phyloP scores from a whole-genome alignment of 2,329 filamentous ascomycete species.

The Cercospora nicotianae region DNA sequence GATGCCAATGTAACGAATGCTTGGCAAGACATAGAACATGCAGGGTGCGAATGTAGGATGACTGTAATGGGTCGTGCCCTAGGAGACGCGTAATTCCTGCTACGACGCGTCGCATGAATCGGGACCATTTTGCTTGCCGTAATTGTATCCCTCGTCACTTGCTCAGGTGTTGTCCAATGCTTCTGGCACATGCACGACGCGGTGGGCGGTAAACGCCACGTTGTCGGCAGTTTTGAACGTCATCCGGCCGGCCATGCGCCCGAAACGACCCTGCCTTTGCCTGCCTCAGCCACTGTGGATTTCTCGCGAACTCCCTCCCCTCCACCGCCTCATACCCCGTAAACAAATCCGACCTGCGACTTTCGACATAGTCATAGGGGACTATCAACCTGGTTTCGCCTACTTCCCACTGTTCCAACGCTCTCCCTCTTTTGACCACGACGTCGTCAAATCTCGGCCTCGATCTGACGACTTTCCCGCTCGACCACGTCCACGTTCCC shows the following conservation, averaged over 20 bases:
- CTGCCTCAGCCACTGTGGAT: constrained; percentile 2
- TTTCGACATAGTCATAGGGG: background rate
- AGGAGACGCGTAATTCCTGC: background rate
- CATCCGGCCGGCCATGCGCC: constrained; percentile 2
- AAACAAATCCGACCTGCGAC: background rate
- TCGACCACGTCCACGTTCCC: background rate
- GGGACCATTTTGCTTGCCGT: background rate
- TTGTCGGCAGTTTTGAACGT: constrained; percentile 6
- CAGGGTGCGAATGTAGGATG: background rate
- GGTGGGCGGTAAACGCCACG: background rate
- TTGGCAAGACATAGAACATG: background rate
- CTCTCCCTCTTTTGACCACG: background rate
- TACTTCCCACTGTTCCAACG: background rate
- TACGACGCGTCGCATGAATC: background rate
- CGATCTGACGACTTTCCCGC: background rate
- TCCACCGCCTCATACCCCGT: constrained; percentile 4
- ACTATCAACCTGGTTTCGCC: background rate
- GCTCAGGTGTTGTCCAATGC: constrained; percentile 2
- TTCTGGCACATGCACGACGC: constrained; percentile 2
- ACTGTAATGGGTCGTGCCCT: constrained; percentile 3
- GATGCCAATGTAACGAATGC: background rate
- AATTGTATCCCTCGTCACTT: background rate
- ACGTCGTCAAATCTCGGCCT: background rate
- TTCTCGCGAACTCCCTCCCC: constrained; percentile 7
- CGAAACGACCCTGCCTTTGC: background rate